Evolutionary conservation across 768 basidiomycete species (phyloP), one percentile per base, ranked within the genome.

Genomic region (Obba rivulosa): DNA sequence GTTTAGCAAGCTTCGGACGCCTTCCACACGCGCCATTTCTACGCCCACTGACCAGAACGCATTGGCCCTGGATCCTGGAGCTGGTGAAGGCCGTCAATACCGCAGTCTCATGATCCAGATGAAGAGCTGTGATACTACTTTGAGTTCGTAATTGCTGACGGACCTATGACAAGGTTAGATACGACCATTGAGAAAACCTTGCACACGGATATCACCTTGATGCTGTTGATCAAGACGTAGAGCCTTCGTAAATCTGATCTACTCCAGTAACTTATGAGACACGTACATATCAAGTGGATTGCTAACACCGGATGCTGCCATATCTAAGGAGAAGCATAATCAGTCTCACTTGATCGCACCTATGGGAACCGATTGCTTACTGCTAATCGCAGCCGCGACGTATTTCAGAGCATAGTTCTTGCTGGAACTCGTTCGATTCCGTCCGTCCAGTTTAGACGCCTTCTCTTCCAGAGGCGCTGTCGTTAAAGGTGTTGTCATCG

Each of bases 271-370:
- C 7, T 31, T 13, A 31, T 31, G 28, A 5, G 28, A 31, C 1
- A 58, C 63, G 42, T 41, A 66, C 66, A 69, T 62, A 41, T 69
- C 68, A 21, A 66, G 53, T 1, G 68, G 68, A 41, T 69, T 69
- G 45, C 57, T 68, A 37, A 68, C 55, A 2, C 59, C 66, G 9
- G 66, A 66, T 1, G 65, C 63, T 7, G 59, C 49, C 68, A 69
- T 69, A 39, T 66, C 68, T 69, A 44, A 13, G 4, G 8, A 34
- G 9, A 41, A 2, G 2, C 5, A 8, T 40, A 14, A 34, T 34
- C 37, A 37, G 23, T 13, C 10, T 40, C 21, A 16, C 9, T 25
- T 16, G 10, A 16, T n/a, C 31, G 8, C 16, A 22, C 7, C 21
- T 38, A 1, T 14, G 7, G 7, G 28, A 31, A 23, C 31, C 20